phyloP scores from a whole-genome alignment of 495 filamentous ascomycete genomes.

The Symbiotaphrina buchneri region DNA sequence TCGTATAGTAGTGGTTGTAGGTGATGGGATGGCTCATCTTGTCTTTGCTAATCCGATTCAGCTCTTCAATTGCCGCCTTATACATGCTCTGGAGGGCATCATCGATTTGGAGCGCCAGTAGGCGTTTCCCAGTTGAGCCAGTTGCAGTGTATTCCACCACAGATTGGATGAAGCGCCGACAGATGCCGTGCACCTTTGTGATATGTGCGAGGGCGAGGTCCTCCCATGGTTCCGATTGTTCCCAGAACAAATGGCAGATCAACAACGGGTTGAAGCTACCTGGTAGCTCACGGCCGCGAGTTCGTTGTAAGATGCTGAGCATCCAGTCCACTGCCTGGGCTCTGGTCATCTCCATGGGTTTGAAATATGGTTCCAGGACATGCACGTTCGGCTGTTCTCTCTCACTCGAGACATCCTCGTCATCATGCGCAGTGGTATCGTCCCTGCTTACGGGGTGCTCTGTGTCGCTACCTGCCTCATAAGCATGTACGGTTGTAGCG shows the following conservation, averaged over 20 bases:
- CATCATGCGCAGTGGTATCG: too few relatives aligned
- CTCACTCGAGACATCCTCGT: too few relatives aligned
- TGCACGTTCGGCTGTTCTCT: too few relatives aligned
- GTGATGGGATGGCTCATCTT: constrained; percentile 23
- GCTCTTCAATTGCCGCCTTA: too few relatives aligned
- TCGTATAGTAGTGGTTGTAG: constrained; percentile 31
- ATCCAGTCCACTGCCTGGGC: background rate
- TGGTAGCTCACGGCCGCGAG: constrained; percentile 19
- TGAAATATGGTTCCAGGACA: too few relatives aligned
- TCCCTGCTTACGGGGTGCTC: too few relatives aligned
- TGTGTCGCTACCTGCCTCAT: too few relatives aligned
- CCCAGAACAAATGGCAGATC: constrained; percentile 18
- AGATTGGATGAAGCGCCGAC: constrained; percentile 10
- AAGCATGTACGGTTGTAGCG: too few relatives aligned
- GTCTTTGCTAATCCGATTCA: constrained; percentile 15
- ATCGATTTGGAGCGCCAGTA: constrained; percentile 12
- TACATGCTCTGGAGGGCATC: constrained; percentile 11
- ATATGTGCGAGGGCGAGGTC: too few relatives aligned
- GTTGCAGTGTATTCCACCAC: constrained; percentile 12
- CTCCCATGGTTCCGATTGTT: constrained; percentile 20
- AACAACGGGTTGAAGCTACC: constrained; percentile 24
- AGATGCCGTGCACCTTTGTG: constrained; percentile 5
- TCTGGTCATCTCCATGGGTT: too few relatives aligned
- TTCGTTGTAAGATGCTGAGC: constrained; percentile 2
- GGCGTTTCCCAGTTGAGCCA: constrained; percentile 10